Percentiles rank a stretch among this genome's conserved stretches.
Evolutionary conservation across 805 yeast genomes (phyloP).

Genomic region (Brettanomyces nanus): DNA sequence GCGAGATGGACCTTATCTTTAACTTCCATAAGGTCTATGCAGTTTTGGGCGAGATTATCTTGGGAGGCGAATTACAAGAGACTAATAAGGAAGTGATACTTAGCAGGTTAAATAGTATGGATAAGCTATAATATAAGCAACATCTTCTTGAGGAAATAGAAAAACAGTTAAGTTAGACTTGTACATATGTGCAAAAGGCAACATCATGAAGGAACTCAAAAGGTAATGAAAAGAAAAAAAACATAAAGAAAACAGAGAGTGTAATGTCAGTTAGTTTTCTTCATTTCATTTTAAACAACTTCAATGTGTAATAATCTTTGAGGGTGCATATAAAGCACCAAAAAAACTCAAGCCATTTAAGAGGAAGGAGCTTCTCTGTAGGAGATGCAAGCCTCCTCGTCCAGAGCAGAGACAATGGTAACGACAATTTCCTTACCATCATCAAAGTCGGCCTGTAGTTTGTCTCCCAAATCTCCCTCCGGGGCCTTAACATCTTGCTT

Average conservation of each 20-base stretch:
- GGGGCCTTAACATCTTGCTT: constrained; percentile 98
- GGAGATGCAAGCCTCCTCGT: constrained; percentile 98
- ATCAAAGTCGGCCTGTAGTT: constrained; percentile 86
- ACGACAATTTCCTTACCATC: constrained; percentile 97
- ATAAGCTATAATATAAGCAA: constrained; percentile 17
- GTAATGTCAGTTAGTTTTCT: background rate
- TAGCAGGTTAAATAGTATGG: constrained; percentile 56
- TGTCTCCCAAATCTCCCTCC: constrained; percentile 96
- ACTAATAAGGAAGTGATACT: constrained; percentile 64
- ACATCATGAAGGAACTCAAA: background rate
- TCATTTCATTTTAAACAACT: constrained; percentile 1
- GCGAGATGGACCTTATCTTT: constrained; percentile 89
- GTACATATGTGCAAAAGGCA: constrained; percentile 1
- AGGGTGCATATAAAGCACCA: too few species aligned
- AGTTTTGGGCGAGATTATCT: constrained; percentile 77
- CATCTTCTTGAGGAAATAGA: background rate
- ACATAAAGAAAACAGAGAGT: background rate
- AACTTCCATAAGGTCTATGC: constrained; percentile 79
- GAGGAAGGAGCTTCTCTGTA: constrained; percentile 90
- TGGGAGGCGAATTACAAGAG: constrained; percentile 89
- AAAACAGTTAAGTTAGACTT: constrained; percentile 33
- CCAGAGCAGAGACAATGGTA: constrained; percentile 97
- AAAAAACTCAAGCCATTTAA: too few species aligned
- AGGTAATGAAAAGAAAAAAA: background rate
- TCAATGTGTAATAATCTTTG: background rate